Conservation (phyloP, 2,329 filamentous ascomycete species). For the Xylaria sp. region DNA sequence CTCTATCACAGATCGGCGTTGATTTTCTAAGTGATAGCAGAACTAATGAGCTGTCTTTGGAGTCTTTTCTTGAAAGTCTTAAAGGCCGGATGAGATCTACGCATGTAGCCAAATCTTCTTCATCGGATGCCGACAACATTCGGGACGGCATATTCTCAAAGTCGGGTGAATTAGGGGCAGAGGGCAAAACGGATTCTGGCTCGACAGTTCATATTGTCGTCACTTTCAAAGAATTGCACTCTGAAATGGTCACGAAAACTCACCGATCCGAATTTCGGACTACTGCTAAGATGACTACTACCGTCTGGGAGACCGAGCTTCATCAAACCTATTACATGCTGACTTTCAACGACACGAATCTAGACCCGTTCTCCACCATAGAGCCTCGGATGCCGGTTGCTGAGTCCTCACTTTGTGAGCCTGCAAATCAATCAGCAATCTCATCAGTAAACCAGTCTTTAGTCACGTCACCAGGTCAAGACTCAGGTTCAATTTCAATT, state of each 20-base stretch:
- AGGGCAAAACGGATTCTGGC: background rate
- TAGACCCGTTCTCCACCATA: background rate
- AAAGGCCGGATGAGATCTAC: background rate
- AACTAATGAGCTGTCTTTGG: background rate
- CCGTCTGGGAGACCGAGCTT: background rate
- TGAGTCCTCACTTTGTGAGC: too few species aligned
- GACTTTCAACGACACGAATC: background rate
- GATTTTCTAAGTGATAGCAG: background rate
- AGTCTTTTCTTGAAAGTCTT: background rate
- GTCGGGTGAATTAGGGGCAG: background rate
- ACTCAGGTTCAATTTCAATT: background rate
- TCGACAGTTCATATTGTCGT: background rate
- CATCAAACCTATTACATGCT: conserved; percentile 1
- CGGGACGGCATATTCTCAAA: background rate
- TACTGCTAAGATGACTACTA: background rate
- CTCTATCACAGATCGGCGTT: background rate
- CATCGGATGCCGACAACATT: background rate
- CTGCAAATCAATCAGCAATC: background rate
- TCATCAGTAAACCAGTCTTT: background rate
- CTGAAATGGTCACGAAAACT: background rate
- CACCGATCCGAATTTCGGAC: background rate
- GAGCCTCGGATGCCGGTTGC: too few species aligned
- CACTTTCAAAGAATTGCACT: background rate
- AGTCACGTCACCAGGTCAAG: background rate
- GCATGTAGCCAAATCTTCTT: too few species aligned